Percentiles rank a stretch among this genome's conserved stretches.
Conservation (phyloP, 1,139 yeast species). For the Blastobotrys buckinghamii region DNA sequence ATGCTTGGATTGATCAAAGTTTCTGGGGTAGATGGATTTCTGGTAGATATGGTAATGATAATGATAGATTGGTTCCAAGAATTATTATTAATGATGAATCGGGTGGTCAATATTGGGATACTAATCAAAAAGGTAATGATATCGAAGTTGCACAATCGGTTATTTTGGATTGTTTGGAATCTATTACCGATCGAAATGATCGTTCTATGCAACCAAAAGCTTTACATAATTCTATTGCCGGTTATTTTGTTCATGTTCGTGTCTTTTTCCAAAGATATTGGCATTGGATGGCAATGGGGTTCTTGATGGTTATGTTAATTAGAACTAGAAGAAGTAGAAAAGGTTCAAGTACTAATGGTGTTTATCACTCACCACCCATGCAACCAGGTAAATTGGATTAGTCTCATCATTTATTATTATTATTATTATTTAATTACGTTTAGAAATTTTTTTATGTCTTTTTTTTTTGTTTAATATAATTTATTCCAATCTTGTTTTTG, state of each 20-base stretch:
- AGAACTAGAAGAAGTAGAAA: not conserved
- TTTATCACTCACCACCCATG: slow-evolving; percentile 4
- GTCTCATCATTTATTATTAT: too few relatives aligned
- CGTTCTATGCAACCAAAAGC: slow-evolving; percentile 26
- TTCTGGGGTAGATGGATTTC: slow-evolving; percentile 36
- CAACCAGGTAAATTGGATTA: slow-evolving; percentile 11
- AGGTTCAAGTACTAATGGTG: not conserved
- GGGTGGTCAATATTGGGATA: slow-evolving; percentile 31
- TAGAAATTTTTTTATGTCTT: not conserved
- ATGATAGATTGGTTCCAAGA: slow-evolving; percentile 16
- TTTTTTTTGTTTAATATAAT: too few relatives aligned
- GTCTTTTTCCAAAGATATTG: slow-evolving; percentile 8
- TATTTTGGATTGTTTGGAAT: slow-evolving; percentile 28
- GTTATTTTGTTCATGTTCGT: slow-evolving; percentile 16
- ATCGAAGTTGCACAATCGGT: slow-evolving; percentile 26
- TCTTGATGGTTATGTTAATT: slow-evolving; percentile 6
- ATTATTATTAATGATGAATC: slow-evolving; percentile 31
- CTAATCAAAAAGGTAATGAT: slow-evolving; percentile 22
- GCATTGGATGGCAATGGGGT: slow-evolving; percentile 10
- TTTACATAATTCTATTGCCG: slow-evolving; percentile 18
- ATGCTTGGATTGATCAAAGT: slow-evolving; percentile 36
- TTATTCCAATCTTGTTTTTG: too few relatives aligned
- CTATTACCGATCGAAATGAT: slow-evolving; percentile 20
- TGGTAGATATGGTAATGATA: slow-evolving; percentile 28
- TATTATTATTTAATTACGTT: not conserved